These are phyloP conservation scores for Leptographium wingfieldii DNA, from an alignment of 2,329 filamentous ascomycete genomes.

Conservation along the genomic window DNA sequence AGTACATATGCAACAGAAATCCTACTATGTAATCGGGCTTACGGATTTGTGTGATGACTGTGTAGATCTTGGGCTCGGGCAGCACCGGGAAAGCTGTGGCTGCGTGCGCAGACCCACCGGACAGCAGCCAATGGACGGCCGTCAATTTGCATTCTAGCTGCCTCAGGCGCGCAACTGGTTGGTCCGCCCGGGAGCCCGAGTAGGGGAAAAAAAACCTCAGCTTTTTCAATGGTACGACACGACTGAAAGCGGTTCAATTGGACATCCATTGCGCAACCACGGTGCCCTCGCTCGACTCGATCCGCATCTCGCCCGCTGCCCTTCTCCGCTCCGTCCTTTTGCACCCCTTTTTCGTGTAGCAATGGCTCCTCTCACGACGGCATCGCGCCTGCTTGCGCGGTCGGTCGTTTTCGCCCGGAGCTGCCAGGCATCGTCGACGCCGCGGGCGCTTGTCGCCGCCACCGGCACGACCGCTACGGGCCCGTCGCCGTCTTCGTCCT, in stretches of 20 bases:
- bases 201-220: constrained; percentile 1
- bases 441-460: constrained; percentile 25
- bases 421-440: constrained; percentile 25
- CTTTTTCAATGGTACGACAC: not conserved
- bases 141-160: constrained; percentile 11
- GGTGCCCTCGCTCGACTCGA: constrained; percentile 15
- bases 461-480: not conserved
- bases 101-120: not conserved
- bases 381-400: constrained; percentile 59
- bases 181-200: not conserved
- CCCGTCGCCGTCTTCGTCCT: not conserved
- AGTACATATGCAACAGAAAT: no score
- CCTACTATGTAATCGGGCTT: not conserved
- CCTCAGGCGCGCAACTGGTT: constrained; percentile 9
- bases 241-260: not conserved
- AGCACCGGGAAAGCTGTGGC: constrained; percentile 10
- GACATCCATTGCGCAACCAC: constrained; percentile 14
- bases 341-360: constrained; percentile 7
- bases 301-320: not conserved
- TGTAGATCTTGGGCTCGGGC: constrained; percentile 8
- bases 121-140: constrained; percentile 6
- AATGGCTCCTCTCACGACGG: constrained; percentile 58
- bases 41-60: not conserved
- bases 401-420: constrained; percentile 14
- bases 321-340: not conserved